These are phyloP conservation scores for Penicillium paxilli DNA, from an alignment of 495 filamentous ascomycete species.

Conservation along the genomic window DNA sequence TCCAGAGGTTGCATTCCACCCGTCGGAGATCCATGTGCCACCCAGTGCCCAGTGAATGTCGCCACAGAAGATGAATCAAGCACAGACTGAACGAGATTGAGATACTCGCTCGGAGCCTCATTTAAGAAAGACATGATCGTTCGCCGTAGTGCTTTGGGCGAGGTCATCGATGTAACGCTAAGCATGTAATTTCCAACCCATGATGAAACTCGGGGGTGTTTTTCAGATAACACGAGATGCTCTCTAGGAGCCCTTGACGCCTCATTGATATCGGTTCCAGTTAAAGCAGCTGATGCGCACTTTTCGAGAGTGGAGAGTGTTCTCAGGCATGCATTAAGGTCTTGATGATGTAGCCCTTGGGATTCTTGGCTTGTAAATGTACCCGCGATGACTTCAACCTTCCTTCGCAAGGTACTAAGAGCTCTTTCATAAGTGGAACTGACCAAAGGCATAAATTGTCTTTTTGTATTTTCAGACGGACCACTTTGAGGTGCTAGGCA, in stretches of 20 bases:
- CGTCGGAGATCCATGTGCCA: slow-evolving; percentile 1
- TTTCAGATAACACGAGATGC: neutral
- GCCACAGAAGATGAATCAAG: slow-evolving; percentile 13
- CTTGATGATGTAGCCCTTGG: neutral
- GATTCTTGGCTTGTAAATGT: neutral
- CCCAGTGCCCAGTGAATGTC: slow-evolving; percentile 1
- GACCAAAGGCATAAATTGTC: slow-evolving; percentile 21
- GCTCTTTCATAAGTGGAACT: slow-evolving; percentile 19
- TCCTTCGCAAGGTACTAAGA: slow-evolving; percentile 11
- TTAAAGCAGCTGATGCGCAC: slow-evolving; percentile 11
- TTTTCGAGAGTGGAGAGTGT: slow-evolving; percentile 17
- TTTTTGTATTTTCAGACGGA: slow-evolving; percentile 20
- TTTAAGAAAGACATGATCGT: slow-evolving; percentile 34
- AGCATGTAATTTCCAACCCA: slow-evolving; percentile 30
- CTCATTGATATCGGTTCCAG: neutral
- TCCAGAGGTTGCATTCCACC: slow-evolving; percentile 7
- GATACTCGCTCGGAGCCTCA: slow-evolving; percentile 22
- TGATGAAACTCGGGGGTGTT: slow-evolving; percentile 16
- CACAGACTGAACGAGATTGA: slow-evolving; percentile 22
- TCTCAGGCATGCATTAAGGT: slow-evolving; percentile 12
- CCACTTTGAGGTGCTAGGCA: slow-evolving; percentile 17
- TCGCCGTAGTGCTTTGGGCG: slow-evolving; percentile 24
- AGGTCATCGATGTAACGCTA: slow-evolving; percentile 30
- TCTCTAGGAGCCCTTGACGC: neutral
- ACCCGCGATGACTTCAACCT: slow-evolving; percentile 8